These are phyloP conservation scores for Pythium aristosporum DNA, from an alignment of 352 stramenopile genomes.

Conservation along the genomic window DNA sequence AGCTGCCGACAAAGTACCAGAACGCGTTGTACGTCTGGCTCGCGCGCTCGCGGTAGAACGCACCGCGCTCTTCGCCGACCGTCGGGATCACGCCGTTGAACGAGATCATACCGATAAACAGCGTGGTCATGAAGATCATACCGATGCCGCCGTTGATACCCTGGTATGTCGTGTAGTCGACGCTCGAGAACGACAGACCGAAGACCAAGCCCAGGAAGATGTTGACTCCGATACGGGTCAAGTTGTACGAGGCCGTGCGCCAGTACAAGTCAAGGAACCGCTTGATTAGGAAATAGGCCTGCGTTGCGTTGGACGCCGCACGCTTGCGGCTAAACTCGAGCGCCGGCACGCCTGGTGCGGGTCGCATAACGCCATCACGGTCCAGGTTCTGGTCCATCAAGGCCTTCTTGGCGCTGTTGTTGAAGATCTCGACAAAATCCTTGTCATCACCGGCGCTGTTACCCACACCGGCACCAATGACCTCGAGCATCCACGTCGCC, in stretches of 20 bases:
- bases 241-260: slow-evolving; percentile 86
- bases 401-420: slow-evolving; percentile 34
- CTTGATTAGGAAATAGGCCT: slow-evolving; percentile 50
- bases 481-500: slow-evolving; percentile 67
- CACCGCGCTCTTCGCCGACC: slow-evolving; percentile 78
- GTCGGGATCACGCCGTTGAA: slow-evolving; percentile 85
- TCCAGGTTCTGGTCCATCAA: slow-evolving; percentile 33
- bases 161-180: slow-evolving; percentile 50
- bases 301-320: slow-evolving; percentile 15
- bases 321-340: slow-evolving; percentile 33
- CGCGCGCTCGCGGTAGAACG: slow-evolving; percentile 87
- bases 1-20: slow-evolving; percentile 60
- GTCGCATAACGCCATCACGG: slow-evolving; percentile 35
- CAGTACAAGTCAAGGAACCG: slow-evolving; percentile 61
- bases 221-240: slow-evolving; percentile 72
- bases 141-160: slow-evolving; percentile 45
- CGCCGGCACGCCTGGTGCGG: slow-evolving; percentile 21
- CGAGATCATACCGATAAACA: slow-evolving; percentile 81
- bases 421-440: slow-evolving; percentile 40
- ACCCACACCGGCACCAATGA: slow-evolving; percentile 51
- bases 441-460: slow-evolving; percentile 10
- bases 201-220: slow-evolving; percentile 81
- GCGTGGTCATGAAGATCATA: slow-evolving; percentile 16
- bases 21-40: slow-evolving; percentile 75
- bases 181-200: slow-evolving; percentile 58